Evolutionary conservation across 2,329 filamentous ascomycete genomes (phyloP).

Genomic region (Plenodomus biglobosus): DNA sequence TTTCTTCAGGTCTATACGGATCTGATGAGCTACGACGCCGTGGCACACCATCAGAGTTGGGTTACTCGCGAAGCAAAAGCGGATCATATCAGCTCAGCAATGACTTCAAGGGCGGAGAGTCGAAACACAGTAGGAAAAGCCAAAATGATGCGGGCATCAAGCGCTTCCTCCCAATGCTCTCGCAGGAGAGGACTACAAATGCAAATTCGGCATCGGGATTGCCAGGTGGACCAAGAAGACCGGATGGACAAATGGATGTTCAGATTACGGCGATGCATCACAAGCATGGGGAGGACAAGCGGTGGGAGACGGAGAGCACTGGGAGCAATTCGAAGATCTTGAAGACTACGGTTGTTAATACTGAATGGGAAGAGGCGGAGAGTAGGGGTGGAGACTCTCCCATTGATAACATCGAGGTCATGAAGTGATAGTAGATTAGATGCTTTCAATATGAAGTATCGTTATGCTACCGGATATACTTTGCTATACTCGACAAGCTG

Average conservation of each 20-base stretch:
- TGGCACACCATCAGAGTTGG: constrained; percentile 32
- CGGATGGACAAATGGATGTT: constrained; percentile 36
- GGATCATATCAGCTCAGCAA: constrained; percentile 34
- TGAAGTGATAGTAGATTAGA: constrained; percentile 2
- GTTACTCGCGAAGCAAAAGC: constrained; percentile 31
- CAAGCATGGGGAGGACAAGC: constrained; percentile 17
- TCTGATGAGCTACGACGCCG: constrained; percentile 38
- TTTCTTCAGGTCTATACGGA: constrained; percentile 38
- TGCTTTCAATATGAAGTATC: too few relatives aligned
- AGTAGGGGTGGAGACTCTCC: constrained; percentile 17
- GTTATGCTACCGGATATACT: too few relatives aligned
- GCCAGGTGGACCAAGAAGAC: constrained; percentile 34
- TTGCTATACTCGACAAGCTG: too few relatives aligned
- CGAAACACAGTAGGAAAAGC: constrained; percentile 18
- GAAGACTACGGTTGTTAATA: constrained; percentile 41
- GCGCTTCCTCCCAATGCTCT: constrained; percentile 35
- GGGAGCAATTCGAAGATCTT: constrained; percentile 39
- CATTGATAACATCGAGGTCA: constrained; percentile 26
- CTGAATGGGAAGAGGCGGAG: constrained; percentile 38
- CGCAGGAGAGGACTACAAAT: constrained; percentile 30
- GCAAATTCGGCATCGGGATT: constrained; percentile 40
- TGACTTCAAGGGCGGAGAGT: constrained; percentile 6
- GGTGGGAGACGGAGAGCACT: constrained; percentile 39
- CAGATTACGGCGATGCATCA: constrained; percentile 31
- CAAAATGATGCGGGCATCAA: constrained; percentile 25